Evolutionary conservation across 83 land plant genomes (phyloP).

Genomic region (Diphasiastrum complanatum): DNA sequence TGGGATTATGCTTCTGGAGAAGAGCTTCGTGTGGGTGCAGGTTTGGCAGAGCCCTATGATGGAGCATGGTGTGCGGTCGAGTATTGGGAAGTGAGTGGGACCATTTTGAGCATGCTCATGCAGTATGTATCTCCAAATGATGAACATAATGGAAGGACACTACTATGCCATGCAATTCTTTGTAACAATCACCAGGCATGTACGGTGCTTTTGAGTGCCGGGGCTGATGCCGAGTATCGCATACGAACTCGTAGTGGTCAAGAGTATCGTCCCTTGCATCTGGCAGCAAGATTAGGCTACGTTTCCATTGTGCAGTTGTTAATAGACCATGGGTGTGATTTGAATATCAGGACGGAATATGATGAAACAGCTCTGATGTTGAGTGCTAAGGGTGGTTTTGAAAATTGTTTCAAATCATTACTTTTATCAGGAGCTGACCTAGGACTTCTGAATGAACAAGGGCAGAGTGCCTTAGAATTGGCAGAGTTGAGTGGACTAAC

Average conservation of each 20-base stretch:
- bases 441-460: slow-evolving; percentile 39
- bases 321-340: slow-evolving; percentile 5
- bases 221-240: neutral
- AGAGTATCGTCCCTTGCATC: too few species aligned
- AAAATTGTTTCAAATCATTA: slow-evolving; percentile 50
- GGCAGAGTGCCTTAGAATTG: slow-evolving; percentile 40
- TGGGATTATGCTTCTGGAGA: slow-evolving; percentile 11
- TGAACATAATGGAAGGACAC: slow-evolving; percentile 5
- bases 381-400: slow-evolving; percentile 33
- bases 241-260: neutral
- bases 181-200: neutral
- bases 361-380: too few species aligned
- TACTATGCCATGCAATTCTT: slow-evolving; percentile 15
- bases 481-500: slow-evolving; percentile 36
- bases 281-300: neutral
- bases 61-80: slow-evolving; percentile 12
- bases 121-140: slow-evolving; percentile 11
- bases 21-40: too few species aligned
- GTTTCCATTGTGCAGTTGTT: slow-evolving; percentile 2
- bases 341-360: slow-evolving; percentile 4
- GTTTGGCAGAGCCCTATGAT: slow-evolving; percentile 7
- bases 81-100: too few species aligned
- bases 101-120: neutral
- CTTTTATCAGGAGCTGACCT: slow-evolving; percentile 63
- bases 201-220: neutral